These are phyloP conservation scores for Plasmodium vivax DNA, from an alignment of 169 alveolate species.

Conservation along the genomic window DNA sequence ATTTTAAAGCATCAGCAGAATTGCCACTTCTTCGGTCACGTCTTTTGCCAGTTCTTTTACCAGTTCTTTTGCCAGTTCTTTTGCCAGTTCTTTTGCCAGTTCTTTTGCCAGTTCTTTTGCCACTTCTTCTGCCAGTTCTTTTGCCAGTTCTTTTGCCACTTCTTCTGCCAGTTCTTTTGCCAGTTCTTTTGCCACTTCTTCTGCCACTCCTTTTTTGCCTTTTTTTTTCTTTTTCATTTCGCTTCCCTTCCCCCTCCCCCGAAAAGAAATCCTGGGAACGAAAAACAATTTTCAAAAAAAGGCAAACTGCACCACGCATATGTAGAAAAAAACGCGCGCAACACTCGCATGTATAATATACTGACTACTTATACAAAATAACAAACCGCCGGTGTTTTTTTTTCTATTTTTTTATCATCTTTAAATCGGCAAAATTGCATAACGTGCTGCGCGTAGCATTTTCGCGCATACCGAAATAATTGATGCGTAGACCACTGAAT, in stretches of 20 bases:
- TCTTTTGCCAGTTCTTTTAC: background rate
- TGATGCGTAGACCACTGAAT: background rate
- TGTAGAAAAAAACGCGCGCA: background rate
- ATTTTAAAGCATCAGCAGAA: background rate
- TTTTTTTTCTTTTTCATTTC: background rate
- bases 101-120: no score
- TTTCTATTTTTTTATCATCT: background rate
- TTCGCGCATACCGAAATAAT: background rate
- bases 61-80: no score
- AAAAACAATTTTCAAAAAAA: background rate
- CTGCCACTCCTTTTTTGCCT: background rate
- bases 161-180: no score
- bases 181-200: background rate
- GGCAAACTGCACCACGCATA: background rate
- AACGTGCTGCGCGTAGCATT: background rate
- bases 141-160: background rate
- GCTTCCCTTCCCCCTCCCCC: background rate
- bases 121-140: background rate
- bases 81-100: no score
- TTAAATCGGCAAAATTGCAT: background rate
- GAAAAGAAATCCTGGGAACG: background rate
- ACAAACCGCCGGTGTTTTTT: background rate
- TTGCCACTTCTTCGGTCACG: background rate
- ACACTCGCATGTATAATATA: background rate
- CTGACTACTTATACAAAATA: background rate